Percentiles rank a stretch among this genome's conserved stretches.
These are phyloP conservation scores for Coniochaeta sp. DNA, from an alignment of 2,329 filamentous ascomycete species.

Conservation along the genomic window DNA sequence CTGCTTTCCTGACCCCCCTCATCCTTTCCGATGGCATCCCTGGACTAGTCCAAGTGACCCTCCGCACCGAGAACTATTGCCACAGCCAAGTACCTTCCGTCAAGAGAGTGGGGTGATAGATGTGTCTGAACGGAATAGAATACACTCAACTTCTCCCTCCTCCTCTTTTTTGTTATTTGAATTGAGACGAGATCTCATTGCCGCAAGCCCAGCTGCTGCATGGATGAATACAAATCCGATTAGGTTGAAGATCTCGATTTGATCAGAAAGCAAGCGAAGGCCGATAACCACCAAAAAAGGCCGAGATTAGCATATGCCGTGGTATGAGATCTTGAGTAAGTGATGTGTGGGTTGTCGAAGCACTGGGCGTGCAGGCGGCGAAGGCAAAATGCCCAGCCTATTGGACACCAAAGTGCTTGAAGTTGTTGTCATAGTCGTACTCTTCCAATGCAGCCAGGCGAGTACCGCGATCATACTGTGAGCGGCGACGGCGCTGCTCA, in stretches of 20 bases:
- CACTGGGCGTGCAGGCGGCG: background rate
- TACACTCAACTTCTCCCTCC: background rate
- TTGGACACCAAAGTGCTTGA: constrained; percentile 17
- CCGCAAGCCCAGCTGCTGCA: constrained; percentile 10
- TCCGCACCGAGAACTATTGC: constrained; percentile 2
- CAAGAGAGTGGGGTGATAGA: constrained; percentile 1
- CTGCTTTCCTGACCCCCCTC: constrained; percentile 18
- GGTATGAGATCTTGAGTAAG: background rate
- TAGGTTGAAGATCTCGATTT: constrained; percentile 9
- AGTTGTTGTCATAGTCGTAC: constrained; percentile 40
- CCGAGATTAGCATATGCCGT: constrained; percentile 1
- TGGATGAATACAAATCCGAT: constrained; percentile 11
- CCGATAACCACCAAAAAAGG: constrained; percentile 5
- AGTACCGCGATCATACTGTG: constrained; percentile 77
- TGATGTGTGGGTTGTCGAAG: background rate
- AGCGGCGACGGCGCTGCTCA: constrained; percentile 68
- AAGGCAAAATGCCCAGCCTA: constrained; percentile 7
- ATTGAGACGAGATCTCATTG: background rate
- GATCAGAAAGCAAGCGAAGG: constrained; percentile 14
- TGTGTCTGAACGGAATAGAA: background rate
- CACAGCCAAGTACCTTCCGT: constrained; percentile 4
- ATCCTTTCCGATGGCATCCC: constrained; percentile 12
- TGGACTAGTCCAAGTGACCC: constrained; percentile 16
- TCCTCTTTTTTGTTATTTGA: constrained; percentile 2
- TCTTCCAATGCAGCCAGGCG: constrained; percentile 62